Base-by-base conservation (phyloP, 495 filamentous ascomycete species). In the Glarea lozoyensis region DNA sequence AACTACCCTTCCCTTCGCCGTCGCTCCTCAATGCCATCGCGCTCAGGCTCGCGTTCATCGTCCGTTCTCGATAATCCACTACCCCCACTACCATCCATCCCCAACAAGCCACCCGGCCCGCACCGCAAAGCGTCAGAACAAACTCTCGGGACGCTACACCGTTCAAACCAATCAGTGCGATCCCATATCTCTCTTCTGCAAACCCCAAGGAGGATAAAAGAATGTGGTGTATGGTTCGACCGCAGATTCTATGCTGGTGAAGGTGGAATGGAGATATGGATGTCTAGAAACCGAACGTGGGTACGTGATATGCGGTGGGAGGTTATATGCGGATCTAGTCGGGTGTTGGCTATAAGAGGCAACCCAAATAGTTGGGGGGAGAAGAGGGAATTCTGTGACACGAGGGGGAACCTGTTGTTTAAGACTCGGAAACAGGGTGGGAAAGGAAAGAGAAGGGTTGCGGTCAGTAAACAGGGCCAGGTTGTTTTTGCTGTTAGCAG, bases 401-500 rank as follows among this genome's bases (percentile, higher is more conserved):
- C 25, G 7, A 29, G 7, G 25, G 25, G 25, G n/a, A n/a, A n/a
- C n/a, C 25, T n/a, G n/a, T n/a, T 29, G 25, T 29, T 29, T n/a
- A 29, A 29, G n/a, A 29, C 25, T 7, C 25, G 25, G n/a, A 29
- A 29, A 29, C 25, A 29, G 25, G 25, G 25, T n/a, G 7, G 7
- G 7, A n/a, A n/a, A 7, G n/a, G 25, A 7, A n/a, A n/a, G 7
- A 29, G 25, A 7, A 7, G 25, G 7, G 25, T 29, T 29, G 25
- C 25, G 25, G 25, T 7, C 7, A 7, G 7, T 7, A n/a, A 7
- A n/a, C 25, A 29, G 7, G 25, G 25, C 7, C 25, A 29, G n/a
- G 25, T 29, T n/a, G 25, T 45, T 1, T 50, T 50, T 23, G 18
- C 22, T 2, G 10, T 50, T 3, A 38, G 40, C 23, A 40, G 37